Percentiles rank a stretch among this genome's conserved stretches.
phyloP scores from a whole-genome alignment of 495 filamentous ascomycete genomes.

The Aspergillus sclerotiicarbonarius region DNA sequence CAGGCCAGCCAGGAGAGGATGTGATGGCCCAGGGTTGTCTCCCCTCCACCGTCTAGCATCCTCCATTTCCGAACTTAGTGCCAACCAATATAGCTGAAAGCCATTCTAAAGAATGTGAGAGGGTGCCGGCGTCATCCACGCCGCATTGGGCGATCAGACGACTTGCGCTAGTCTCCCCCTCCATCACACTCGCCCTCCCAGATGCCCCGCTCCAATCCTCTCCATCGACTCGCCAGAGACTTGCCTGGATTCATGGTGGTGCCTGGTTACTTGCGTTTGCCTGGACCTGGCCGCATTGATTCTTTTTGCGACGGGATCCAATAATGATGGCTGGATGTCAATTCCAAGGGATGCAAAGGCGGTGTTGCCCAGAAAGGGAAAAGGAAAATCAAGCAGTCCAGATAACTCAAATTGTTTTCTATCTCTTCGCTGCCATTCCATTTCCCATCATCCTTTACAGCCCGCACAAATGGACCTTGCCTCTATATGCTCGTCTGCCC shows the following conservation, averaged over 20 bases:
- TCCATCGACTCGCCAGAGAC: too few relatives aligned
- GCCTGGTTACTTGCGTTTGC: not conserved
- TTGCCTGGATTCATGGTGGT: too few relatives aligned
- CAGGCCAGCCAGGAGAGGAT: not conserved
- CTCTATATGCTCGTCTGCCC: not conserved
- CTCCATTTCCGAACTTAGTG: not conserved
- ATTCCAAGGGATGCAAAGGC: not conserved
- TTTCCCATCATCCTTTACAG: not conserved
- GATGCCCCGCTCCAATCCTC: too few relatives aligned
- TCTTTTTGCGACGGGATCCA: not conserved
- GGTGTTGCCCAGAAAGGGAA: not conserved
- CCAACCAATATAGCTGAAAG: not conserved
- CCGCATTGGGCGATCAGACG: constrained; percentile 16
- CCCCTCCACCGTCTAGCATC: too few relatives aligned
- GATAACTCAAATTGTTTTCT: too few relatives aligned
- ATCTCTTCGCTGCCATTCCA: not conserved
- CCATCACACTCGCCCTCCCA: constrained; percentile 15
- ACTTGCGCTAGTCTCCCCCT: constrained; percentile 8
- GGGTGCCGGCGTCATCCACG: constrained; percentile 8
- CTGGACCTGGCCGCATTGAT: not conserved
- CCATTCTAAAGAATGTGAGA: constrained; percentile 3
- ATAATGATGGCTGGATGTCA: constrained; percentile 1
- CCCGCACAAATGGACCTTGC: too few relatives aligned
- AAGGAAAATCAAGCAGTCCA: too few relatives aligned
- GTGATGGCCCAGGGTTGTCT: not conserved